These are phyloP conservation scores for Thermomucor indicae-seudaticae DNA, from an alignment of 371 early-diverging fungal species.

Conservation along the genomic window DNA sequence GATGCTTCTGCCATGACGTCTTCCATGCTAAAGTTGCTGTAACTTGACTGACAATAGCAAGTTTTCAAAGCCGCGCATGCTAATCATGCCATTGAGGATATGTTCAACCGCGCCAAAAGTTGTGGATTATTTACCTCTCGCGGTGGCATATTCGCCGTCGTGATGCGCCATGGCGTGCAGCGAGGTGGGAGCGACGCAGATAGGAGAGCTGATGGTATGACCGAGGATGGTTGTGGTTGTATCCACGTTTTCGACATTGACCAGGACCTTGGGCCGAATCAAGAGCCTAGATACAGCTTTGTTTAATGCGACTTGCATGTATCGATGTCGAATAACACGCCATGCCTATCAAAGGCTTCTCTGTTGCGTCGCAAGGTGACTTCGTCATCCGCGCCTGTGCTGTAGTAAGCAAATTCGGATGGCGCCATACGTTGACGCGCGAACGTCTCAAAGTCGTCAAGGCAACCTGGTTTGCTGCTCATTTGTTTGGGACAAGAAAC, in stretches of 20 bases:
- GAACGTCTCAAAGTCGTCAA: neutral
- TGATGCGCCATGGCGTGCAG: conserved; percentile 60
- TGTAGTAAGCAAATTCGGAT: conserved; percentile 38
- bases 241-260: conserved; percentile 19
- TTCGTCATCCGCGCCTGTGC: conserved; percentile 80
- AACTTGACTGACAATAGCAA: conserved; percentile 43
- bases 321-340: too few species aligned
- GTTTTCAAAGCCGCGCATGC: conserved; percentile 24
- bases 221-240: conserved; percentile 17
- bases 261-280: conserved; percentile 18
- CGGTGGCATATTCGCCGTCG: conserved; percentile 54
- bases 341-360: conserved; percentile 67
- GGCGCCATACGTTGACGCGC: conserved; percentile 6
- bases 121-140: conserved; percentile 22
- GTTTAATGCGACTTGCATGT: too few species aligned
- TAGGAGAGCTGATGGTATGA: conserved; percentile 15
- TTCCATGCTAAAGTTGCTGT: conserved; percentile 51
- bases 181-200: conserved; percentile 27
- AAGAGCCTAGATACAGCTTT: conserved; percentile 6
- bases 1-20: conserved; percentile 36
- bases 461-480: neutral
- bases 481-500: neutral
- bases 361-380: conserved; percentile 77
- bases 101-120: too few species aligned
- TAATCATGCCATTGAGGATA: neutral